Evolutionary conservation across 257 asterid species (phyloP).

Genomic region (Forsythia suspensa): DNA sequence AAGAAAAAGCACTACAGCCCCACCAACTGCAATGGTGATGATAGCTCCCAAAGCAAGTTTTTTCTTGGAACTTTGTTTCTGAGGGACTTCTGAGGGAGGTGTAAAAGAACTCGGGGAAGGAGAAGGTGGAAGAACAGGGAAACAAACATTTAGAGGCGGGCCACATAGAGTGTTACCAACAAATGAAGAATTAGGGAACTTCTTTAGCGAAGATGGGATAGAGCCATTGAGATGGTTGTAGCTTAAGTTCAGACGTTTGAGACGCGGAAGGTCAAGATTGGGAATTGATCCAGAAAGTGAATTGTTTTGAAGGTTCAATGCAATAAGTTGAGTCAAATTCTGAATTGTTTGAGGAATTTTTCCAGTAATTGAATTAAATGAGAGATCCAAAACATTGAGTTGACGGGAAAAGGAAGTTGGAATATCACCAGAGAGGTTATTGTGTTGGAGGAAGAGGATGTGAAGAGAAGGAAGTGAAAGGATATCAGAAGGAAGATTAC

Average conservation of each 20-base stretch:
- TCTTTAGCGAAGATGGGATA: slow-evolving; percentile 57
- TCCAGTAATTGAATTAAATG: slow-evolving; percentile 58
- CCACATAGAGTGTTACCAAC: slow-evolving; percentile 72
- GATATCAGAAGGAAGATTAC: slow-evolving; percentile 50
- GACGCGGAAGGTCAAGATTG: slow-evolving; percentile 39
- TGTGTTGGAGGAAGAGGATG: slow-evolving; percentile 57
- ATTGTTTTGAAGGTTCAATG: slow-evolving; percentile 69
- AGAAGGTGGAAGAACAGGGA: slow-evolving; percentile 42
- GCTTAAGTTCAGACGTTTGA: slow-evolving; percentile 61
- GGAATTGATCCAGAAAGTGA: slow-evolving; percentile 69
- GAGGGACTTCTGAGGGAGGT: slow-evolving; percentile 31
- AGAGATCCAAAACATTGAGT: slow-evolving; percentile 53
- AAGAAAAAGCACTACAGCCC: slow-evolving; percentile 53
- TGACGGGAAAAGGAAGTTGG: slow-evolving; percentile 41
- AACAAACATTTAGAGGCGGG: slow-evolving; percentile 59
- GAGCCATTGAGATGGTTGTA: slow-evolving; percentile 65
- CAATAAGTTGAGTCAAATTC: slow-evolving; percentile 55
- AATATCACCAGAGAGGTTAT: slow-evolving; percentile 52
- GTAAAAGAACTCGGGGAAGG: slow-evolving; percentile 34
- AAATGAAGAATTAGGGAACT: slow-evolving; percentile 66
- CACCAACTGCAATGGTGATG: slow-evolving; percentile 87
- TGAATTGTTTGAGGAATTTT: slow-evolving; percentile 40
- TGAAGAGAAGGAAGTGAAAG: slow-evolving; percentile 58
- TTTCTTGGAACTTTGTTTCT: slow-evolving; percentile 29
- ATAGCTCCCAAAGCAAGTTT: slow-evolving; percentile 60